Percentiles rank a stretch among this genome's conserved stretches.
These are phyloP conservation scores for Penicillium taxi DNA, from an alignment of 495 filamentous ascomycete genomes.

Conservation along the genomic window DNA sequence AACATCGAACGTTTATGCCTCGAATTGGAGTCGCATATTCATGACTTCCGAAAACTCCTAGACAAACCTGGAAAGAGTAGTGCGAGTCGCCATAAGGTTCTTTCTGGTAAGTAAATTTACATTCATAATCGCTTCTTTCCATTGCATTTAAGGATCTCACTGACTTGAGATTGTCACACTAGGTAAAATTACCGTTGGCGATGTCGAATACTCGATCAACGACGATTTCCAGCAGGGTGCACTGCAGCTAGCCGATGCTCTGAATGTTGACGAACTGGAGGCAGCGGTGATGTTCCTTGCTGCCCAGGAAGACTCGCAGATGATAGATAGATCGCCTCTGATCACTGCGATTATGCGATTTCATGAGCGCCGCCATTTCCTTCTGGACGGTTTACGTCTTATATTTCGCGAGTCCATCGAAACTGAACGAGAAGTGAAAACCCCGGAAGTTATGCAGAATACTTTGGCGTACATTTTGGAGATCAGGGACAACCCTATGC, in stretches of 20 bases:
- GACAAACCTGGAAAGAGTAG: slow-evolving; percentile 67
- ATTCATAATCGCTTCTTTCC: neutral
- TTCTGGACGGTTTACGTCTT: slow-evolving; percentile 76
- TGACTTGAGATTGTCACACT: slow-evolving; percentile 26
- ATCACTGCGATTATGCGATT: slow-evolving; percentile 74
- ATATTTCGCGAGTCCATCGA: slow-evolving; percentile 58
- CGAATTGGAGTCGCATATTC: slow-evolving; percentile 59
- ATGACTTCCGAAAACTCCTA: slow-evolving; percentile 69
- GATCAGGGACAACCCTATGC: slow-evolving; percentile 33
- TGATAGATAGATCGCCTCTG: slow-evolving; percentile 58
- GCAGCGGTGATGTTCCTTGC: slow-evolving; percentile 66
- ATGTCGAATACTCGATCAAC: slow-evolving; percentile 73
- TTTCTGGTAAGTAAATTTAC: slow-evolving; percentile 38
- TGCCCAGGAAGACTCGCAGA: slow-evolving; percentile 54
- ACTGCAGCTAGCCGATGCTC: slow-evolving; percentile 71
- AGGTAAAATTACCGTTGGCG: slow-evolving; percentile 66
- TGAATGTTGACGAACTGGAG: slow-evolving; percentile 83
- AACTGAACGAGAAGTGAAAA: slow-evolving; percentile 22
- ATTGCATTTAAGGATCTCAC: slow-evolving; percentile 2
- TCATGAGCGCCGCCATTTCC: slow-evolving; percentile 66
- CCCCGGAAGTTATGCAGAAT: slow-evolving; percentile 27
- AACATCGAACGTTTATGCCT: slow-evolving; percentile 55
- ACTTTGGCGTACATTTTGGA: slow-evolving; percentile 38
- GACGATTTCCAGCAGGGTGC: slow-evolving; percentile 74
- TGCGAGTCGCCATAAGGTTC: slow-evolving; percentile 51